Evolutionary conservation across 441 rosid species (phyloP).

Genomic region (Arabidopsis hybrid): DNA sequence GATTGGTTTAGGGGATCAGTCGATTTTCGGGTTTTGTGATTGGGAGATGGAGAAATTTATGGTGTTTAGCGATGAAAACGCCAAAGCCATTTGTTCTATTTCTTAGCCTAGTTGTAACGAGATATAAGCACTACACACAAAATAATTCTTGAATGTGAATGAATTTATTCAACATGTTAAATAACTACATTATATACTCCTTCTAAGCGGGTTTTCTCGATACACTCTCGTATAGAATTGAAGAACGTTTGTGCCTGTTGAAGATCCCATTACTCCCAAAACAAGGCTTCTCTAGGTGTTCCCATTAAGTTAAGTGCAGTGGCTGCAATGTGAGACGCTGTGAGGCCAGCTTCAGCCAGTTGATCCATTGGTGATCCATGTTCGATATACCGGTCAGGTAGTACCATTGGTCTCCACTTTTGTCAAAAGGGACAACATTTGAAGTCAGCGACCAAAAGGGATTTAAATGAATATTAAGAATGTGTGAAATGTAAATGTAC

Average conservation of each 20-base stretch:
- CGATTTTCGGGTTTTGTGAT: conserved; percentile 39
- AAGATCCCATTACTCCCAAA: conserved; percentile 5
- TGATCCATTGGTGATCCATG: conserved; percentile 89
- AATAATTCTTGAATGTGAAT: conserved; percentile 13
- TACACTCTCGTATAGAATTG: neutral
- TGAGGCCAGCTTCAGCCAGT: conserved; percentile 75
- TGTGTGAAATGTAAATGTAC: conserved; percentile 43
- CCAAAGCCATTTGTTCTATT: conserved; percentile 66
- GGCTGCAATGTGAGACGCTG: conserved; percentile 89
- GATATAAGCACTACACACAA: neutral
- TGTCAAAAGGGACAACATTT: neutral
- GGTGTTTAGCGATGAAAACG: conserved; percentile 82
- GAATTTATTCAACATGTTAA: conserved; percentile 12
- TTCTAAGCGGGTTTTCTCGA: neutral
- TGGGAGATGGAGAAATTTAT: conserved; percentile 44
- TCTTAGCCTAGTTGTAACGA: conserved; percentile 45
- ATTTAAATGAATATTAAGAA: neutral
- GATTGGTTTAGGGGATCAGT: conserved; percentile 8
- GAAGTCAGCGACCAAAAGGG: neutral
- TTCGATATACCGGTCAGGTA: conserved; percentile 82
- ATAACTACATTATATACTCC: neutral
- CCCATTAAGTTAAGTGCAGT: conserved; percentile 78
- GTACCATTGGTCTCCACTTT: conserved; percentile 87
- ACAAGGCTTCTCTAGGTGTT: conserved; percentile 68
- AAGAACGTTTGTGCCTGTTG: neutral